phyloP scores from a whole-genome alignment of 108 stramenopile genomes.

The Stephanodiscus triporus region DNA sequence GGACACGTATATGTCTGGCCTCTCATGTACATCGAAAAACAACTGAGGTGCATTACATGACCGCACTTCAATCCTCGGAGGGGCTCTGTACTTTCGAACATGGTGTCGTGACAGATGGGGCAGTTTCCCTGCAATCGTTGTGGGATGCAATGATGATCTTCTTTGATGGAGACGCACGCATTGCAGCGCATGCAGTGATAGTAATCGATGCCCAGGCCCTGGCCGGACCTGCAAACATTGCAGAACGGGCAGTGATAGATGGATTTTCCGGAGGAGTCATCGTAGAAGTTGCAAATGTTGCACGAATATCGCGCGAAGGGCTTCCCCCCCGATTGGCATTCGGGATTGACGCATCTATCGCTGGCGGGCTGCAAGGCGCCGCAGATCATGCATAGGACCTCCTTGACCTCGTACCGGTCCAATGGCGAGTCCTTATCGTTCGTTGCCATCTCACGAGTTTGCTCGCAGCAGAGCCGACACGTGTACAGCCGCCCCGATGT shows the following conservation, averaged over 20 bases:
- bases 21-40: conserved; percentile 80
- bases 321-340: conserved; percentile 69
- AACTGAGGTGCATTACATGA: conserved; percentile 94
- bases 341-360: conserved; percentile 72
- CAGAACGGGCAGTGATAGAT: conserved; percentile 97
- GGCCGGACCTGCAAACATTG: conserved; percentile 91
- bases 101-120: conserved; percentile 88
- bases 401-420: conserved; percentile 87
- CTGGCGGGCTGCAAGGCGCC: conserved; percentile 84
- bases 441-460: conserved; percentile 75
- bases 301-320: conserved; percentile 87
- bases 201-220: conserved; percentile 93
- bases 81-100: conserved; percentile 91
- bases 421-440: conserved; percentile 80
- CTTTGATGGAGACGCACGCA: conserved; percentile 88
- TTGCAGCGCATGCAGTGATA: conserved; percentile 98
- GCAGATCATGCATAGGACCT: conserved; percentile 92
- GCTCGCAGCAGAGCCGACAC: conserved; percentile 94
- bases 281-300: conserved; percentile 89
- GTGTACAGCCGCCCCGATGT: conserved; percentile 88
- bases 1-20: conserved; percentile 79
- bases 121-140: conserved; percentile 92
- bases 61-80: conserved; percentile 90
- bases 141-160: conserved; percentile 91
- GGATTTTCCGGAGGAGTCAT: conserved; percentile 65